phyloP scores from a whole-genome alignment of 352 stramenopile genomes.

The Aphanomyces astaci region DNA sequence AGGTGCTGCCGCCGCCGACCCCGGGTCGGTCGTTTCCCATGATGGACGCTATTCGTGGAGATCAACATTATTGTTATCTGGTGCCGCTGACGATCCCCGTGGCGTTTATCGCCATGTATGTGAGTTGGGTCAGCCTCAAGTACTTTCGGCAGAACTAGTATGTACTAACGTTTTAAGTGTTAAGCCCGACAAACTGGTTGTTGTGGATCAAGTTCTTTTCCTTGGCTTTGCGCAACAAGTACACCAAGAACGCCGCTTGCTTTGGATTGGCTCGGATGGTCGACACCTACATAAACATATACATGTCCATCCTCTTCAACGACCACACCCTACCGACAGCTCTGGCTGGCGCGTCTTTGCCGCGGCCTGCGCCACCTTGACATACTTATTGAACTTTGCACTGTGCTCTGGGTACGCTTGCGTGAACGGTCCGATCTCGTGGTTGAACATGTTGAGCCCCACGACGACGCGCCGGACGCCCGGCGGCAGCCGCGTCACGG shows the following conservation, averaged over 20 bases:
- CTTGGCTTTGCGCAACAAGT: conserved; percentile 46
- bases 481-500: conserved; percentile 40
- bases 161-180: too few species aligned
- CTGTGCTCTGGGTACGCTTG: conserved; percentile 58
- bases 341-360: conserved; percentile 35
- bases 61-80: conserved; percentile 77
- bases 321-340: neutral
- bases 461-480: conserved; percentile 49
- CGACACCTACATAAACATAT: conserved; percentile 39
- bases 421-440: conserved; percentile 52
- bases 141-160: conserved; percentile 81
- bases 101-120: conserved; percentile 66
- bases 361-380: conserved; percentile 57
- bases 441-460: conserved; percentile 70
- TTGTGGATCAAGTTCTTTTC: conserved; percentile 34
- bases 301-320: conserved; percentile 4
- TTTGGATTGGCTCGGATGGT: conserved; percentile 49
- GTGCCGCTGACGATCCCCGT: conserved; percentile 69
- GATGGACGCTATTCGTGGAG: conserved; percentile 41
- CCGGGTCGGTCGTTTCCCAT: conserved; percentile 12
- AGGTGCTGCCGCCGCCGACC: conserved; percentile 36
- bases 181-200: neutral
- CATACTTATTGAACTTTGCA: conserved; percentile 59
- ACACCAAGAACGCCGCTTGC: conserved; percentile 58
- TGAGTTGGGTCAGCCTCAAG: conserved; percentile 80